Percentiles rank a stretch among this genome's conserved stretches.
These are phyloP conservation scores for Pleurotus djamor DNA, from an alignment of 768 basidiomycete genomes.

Conservation along the genomic window DNA sequence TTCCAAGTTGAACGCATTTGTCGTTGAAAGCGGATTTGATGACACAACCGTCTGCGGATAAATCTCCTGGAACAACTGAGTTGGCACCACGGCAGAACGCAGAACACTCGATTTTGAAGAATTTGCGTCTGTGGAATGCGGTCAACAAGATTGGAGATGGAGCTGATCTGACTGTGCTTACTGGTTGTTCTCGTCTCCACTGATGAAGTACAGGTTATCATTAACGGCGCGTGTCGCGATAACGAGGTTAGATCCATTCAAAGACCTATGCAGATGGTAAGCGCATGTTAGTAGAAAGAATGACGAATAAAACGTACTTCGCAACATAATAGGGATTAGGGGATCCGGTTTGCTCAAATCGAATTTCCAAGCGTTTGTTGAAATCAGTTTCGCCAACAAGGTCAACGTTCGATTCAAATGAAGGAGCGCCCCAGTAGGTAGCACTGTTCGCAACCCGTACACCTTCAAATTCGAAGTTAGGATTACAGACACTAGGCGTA, in stretches of 20 bases:
- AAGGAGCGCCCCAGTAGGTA: not conserved
- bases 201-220: conserved; percentile 1
- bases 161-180: not conserved
- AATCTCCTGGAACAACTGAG: not conserved
- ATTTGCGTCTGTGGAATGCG: not conserved
- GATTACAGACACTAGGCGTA: conserved; percentile 3
- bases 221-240: not conserved
- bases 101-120: not conserved
- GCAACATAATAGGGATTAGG: conserved; percentile 5
- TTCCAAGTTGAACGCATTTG: not conserved
- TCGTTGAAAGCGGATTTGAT: not conserved
- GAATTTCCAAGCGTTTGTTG: conserved; percentile 3
- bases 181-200: not conserved
- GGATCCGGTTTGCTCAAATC: conserved; percentile 3
- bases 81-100: not conserved
- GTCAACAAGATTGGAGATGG: not conserved
- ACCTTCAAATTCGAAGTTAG: conserved; percentile 2
- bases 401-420: not conserved
- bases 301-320: not conserved
- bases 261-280: not conserved
- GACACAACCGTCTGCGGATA: conserved; percentile 1
- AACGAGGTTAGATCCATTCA: conserved; percentile 3
- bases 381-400: conserved; percentile 1
- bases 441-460: conserved; percentile 6
- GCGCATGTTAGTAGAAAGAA: too few relatives aligned